A percentile compares a stretch with the other conserved stretches of the same genome.
Evolutionary conservation across 2,329 filamentous ascomycete genomes (phyloP).

Genomic region (Exophiala xenobiotica): DNA sequence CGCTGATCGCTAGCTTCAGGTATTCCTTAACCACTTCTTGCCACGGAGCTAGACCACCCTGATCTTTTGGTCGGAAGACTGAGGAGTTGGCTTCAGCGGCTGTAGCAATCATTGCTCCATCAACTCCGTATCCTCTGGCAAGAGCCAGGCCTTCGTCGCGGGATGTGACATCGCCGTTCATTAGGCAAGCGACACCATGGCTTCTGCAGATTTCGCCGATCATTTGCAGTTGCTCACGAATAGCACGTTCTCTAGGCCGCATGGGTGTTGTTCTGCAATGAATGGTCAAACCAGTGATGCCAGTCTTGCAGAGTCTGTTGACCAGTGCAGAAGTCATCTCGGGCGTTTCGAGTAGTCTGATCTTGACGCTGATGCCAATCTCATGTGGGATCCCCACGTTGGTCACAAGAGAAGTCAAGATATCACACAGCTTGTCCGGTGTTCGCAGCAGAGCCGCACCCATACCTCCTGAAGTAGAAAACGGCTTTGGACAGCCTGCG

Average conservation of each 20-base stretch:
- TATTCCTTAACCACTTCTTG: slow-evolving; percentile 74
- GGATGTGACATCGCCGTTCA: slow-evolving; percentile 88
- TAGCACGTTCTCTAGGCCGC: slow-evolving; percentile 83
- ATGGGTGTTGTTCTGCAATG: slow-evolving; percentile 97
- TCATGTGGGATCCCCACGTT: slow-evolving; percentile 74
- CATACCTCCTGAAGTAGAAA: slow-evolving; percentile 92
- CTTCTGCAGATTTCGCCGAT: slow-evolving; percentile 76
- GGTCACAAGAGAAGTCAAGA: slow-evolving; percentile 77
- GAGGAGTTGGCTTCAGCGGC: slow-evolving; percentile 88
- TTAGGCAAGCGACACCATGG: slow-evolving; percentile 84
- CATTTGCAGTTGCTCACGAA: slow-evolving; percentile 83
- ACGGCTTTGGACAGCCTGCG: slow-evolving; percentile 96
- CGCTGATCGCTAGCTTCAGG: slow-evolving; percentile 67
- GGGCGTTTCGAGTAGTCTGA: slow-evolving; percentile 76
- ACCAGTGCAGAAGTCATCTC: slow-evolving; percentile 77
- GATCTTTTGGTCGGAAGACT: slow-evolving; percentile 69
- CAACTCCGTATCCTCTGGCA: slow-evolving; percentile 75
- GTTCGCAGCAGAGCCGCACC: slow-evolving; percentile 84
- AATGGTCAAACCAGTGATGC: slow-evolving; percentile 87
- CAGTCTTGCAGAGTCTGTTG: slow-evolving; percentile 73
- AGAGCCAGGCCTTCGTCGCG: slow-evolving; percentile 71
- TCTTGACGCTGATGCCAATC: slow-evolving; percentile 97
- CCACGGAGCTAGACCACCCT: slow-evolving; percentile 74
- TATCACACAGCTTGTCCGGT: slow-evolving; percentile 78
- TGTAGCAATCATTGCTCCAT: slow-evolving; percentile 96